Percentiles rank a stretch among this genome's conserved stretches.
Conservation (phyloP, 2,329 filamentous ascomycete species). For the Fusarium sp. region DNA sequence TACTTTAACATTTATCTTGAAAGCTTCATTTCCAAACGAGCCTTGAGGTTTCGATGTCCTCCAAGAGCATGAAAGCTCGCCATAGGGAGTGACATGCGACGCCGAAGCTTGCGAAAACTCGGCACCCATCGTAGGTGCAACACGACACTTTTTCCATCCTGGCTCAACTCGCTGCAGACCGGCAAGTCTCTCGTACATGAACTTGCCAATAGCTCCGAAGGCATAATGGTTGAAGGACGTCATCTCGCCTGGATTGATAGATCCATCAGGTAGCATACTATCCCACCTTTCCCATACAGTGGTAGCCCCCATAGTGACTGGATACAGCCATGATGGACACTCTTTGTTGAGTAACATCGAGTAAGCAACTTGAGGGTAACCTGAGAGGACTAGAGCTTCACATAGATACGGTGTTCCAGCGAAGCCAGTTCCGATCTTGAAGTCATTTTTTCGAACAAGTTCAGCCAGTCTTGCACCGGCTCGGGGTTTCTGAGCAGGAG, state of each 20-base stretch:
- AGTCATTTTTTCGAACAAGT: constrained; percentile 26
- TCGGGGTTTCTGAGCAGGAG: constrained; percentile 3
- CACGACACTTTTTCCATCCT: constrained; percentile 33
- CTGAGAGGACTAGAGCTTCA: constrained; percentile 2
- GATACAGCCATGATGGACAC: constrained; percentile 58
- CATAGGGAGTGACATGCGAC: constrained; percentile 18
- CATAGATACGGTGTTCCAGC: constrained; percentile 57
- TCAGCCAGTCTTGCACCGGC: constrained; percentile 10
- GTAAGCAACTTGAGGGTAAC: constrained; percentile 42
- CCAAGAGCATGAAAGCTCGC: neutral
- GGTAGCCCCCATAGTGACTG: constrained; percentile 58
- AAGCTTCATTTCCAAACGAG: neutral
- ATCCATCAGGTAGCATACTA: constrained; percentile 55
- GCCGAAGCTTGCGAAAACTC: constrained; percentile 17
- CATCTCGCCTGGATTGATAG: constrained; percentile 59
- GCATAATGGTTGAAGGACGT: constrained; percentile 62
- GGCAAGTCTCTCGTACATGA: constrained; percentile 51
- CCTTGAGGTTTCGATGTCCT: neutral
- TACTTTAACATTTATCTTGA: neutral
- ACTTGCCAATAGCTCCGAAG: constrained; percentile 57
- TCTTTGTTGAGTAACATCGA: constrained; percentile 56
- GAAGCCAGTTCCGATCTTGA: constrained; percentile 40
- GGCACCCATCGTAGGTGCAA: constrained; percentile 10
- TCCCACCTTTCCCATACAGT: constrained; percentile 63
- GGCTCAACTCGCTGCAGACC: constrained; percentile 34